Evolutionary conservation across 805 yeast genomes (phyloP).

Genomic region (Saturnispora besseyi): DNA sequence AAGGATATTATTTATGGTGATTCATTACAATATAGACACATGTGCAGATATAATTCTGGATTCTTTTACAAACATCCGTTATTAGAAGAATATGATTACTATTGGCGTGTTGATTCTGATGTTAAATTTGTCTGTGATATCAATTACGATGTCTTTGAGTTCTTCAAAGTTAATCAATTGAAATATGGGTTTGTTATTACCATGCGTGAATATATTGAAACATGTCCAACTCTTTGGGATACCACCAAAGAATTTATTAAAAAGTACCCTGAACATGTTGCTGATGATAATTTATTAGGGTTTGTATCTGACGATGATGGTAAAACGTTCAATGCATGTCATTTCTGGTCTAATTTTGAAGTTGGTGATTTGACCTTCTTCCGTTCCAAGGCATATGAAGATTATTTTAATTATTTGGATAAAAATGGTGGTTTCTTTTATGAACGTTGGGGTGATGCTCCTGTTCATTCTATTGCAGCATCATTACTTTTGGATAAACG

Average conservation of each 20-base stretch:
- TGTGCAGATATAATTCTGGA: constrained; percentile 88
- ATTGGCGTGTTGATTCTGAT: constrained; percentile 93
- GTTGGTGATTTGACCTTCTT: constrained; percentile 65
- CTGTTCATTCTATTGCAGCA: constrained; percentile 81
- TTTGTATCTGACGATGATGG: constrained; percentile 65
- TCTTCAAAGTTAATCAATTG: constrained; percentile 66
- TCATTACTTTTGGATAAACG: constrained; percentile 62
- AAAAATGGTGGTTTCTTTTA: constrained; percentile 80
- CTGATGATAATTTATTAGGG: constrained; percentile 52
- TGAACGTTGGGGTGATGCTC: constrained; percentile 92
- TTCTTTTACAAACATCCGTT: constrained; percentile 72
- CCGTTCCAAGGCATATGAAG: constrained; percentile 57
- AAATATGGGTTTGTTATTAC: constrained; percentile 71
- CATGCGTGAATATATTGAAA: constrained; percentile 58
- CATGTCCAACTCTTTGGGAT: constrained; percentile 70
- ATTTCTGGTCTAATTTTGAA: constrained; percentile 88
- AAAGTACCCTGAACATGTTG: constrained; percentile 50
- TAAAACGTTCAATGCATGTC: constrained; percentile 64
- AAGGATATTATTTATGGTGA: constrained; percentile 52
- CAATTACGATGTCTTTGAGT: constrained; percentile 68
- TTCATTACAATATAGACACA: constrained; percentile 64
- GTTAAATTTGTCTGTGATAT: constrained; percentile 72
- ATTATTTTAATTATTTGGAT: constrained; percentile 67
- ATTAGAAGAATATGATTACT: constrained; percentile 70
- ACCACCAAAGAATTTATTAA: constrained; percentile 54